Base-by-base conservation (phyloP, 2,329 filamentous ascomycete species). In the Botryotinia globosa region DNA sequence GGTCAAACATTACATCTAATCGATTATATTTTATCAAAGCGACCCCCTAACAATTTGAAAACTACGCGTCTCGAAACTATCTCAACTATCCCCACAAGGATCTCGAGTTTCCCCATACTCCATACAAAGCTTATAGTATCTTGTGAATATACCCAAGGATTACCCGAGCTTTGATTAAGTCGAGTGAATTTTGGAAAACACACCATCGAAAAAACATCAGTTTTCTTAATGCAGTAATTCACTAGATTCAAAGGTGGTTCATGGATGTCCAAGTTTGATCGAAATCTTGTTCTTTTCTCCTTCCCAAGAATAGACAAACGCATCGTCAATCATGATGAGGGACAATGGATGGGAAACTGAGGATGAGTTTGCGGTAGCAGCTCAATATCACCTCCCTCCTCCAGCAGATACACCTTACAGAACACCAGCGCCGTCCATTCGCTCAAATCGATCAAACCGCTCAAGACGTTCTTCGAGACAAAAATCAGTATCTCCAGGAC, bases 401-500 rank as follows among this genome's bases (percentile, higher is more conserved):
- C 90, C 92, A 18, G 86, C 87, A 51, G 90, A 91, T 75, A 92
- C 91, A 39, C 91, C 91, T 32, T 93, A 92, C 78, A 87, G 91
- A 77, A 91, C 90, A 12, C 89, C 90, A 69, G 94, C 93, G 39
- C 61, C 69, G 42, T 70, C 65, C 7, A 63, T 70, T 16, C 65
- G 65, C 34, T 72, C 70, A 51, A 66, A 37, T n/a, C 65, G 65
- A 9, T 67, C 65, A 22, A 67, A n/a, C 12, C 87, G 90, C 77
- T 85, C 92, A 14, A 87, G 89, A 73, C 88, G 91, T 58, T 77
- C 77, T 16, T 92, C 92, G 10, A 87, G 89, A 72, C 75, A 77
- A 59, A 85, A 86, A 74, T 92, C 91, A 39, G 84, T 86, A 56
- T 93, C 92, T 45, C 89, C 93, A 58, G 88, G 88, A 1, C 84